Evolutionary conservation across 164 flowering plant species (phyloP), one percentile per base, ranked within the genome.

Genomic region (Houttuynia cordata): DNA sequence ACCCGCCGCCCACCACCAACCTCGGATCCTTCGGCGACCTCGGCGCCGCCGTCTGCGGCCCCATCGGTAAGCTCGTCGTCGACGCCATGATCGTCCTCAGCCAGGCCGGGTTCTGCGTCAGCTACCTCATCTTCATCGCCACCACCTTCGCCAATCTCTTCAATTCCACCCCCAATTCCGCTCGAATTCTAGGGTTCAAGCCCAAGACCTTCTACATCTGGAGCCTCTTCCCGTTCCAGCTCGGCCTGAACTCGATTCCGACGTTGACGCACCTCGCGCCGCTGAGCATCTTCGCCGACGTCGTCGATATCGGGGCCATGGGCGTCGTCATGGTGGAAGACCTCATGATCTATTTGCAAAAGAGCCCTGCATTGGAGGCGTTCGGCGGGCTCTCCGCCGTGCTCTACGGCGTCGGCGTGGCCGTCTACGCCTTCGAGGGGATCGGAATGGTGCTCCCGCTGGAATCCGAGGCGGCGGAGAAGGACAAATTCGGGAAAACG

Each of bases 241-340:
- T 91, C 62, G 96, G 87, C 10, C 62, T 88, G 62, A 88, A 86
- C 69, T 82, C 96, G 34, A 81, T 91, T 53, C 78, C 83, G 4
- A 76, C 88, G 0, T 66, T 91, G 45, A 91, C 98, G 67, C 88
- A 81, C 73, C 68, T 91, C 41, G 96, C 98, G 23, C 98, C 96
- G 60, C 39, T 91, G 74, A 91, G 96, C 68, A 91, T 91, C 24
- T 91, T 91, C 59, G 98, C 98, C 1, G 98, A 91, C 62, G 70
- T 88, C 1, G 88, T 86, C 9, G 87, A 91, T 69, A 60, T 91
- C n/a, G 93, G 80, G 12, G 91, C 97, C 1, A 88, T 84, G 83
- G 85, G 83, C 0, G 79, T 82, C 25, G 95, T 91, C 52, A 83
- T 91, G 88, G 83, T 80, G 24, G 76, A 91, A 65, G 98, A 88